phyloP scores from a whole-genome alignment of 306 rosid species.

The Castanea crenata region DNA sequence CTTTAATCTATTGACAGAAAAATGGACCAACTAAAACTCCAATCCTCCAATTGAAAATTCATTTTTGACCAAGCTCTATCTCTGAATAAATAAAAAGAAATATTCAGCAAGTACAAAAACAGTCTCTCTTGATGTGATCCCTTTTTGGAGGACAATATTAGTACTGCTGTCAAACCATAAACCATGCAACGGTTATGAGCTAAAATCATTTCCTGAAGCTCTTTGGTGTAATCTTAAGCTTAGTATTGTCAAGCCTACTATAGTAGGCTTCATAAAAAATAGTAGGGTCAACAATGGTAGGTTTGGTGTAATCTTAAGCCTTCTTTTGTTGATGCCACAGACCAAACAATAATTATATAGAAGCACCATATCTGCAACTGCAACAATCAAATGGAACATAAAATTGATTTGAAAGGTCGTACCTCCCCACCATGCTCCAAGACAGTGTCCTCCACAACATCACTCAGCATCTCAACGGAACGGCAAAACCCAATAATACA shows the following conservation, averaged over 20 bases:
- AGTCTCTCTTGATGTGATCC: too few species aligned
- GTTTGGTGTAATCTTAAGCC: not conserved
- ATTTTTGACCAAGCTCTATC: not conserved
- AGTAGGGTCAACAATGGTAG: too few species aligned
- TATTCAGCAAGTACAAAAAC: not conserved
- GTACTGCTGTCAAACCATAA: not conserved
- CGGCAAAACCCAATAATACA: slow-evolving; percentile 95
- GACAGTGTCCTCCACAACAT: slow-evolving; percentile 94
- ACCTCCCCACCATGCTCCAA: slow-evolving; percentile 98
- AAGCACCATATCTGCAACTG: not conserved
- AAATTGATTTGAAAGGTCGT: slow-evolving; percentile 11
- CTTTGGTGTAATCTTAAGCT: slow-evolving; percentile 1
- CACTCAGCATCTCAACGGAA: slow-evolving; percentile 95
- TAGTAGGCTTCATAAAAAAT: too few species aligned
- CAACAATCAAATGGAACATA: not conserved
- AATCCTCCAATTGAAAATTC: not conserved
- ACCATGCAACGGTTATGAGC: not conserved
- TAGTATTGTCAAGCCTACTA: not conserved
- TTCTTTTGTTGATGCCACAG: not conserved
- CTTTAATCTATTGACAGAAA: not conserved
- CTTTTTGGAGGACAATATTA: not conserved
- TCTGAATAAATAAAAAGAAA: not conserved
- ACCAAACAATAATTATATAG: not conserved
- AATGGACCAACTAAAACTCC: slow-evolving; percentile 3
- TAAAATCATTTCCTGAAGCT: not conserved